Conservation (phyloP, 305 asterid genomes). For the Rubia peregrina region DNA sequence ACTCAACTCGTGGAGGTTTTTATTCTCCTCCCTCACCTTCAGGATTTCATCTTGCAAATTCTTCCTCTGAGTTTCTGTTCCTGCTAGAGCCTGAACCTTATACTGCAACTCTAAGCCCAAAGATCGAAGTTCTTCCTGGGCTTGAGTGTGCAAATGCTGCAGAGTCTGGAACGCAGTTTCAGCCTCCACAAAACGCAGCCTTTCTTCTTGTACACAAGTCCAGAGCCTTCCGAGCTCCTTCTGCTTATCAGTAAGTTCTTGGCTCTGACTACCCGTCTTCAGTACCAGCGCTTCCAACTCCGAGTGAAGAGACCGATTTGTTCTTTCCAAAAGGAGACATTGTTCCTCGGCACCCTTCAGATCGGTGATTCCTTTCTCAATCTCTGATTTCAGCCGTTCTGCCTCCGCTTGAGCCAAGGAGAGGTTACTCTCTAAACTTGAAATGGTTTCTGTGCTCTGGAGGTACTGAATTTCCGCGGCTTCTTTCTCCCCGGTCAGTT, state of each 20-base stretch:
- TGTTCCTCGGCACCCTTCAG: constrained; percentile 78
- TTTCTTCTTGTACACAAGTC: constrained; percentile 86
- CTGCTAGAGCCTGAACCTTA: constrained; percentile 51
- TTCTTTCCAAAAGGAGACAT: constrained; percentile 52
- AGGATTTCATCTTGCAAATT: constrained; percentile 61
- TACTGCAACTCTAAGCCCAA: constrained; percentile 66
- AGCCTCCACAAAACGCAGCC: constrained; percentile 86
- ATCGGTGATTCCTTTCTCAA: constrained; percentile 52
- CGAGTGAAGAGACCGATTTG: constrained; percentile 67
- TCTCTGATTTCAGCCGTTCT: constrained; percentile 55
- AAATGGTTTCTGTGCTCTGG: constrained; percentile 62
- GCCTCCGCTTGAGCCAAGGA: constrained; percentile 55
- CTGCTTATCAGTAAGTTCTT: constrained; percentile 90
- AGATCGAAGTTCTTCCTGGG: constrained; percentile 79
- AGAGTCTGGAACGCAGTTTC: constrained; percentile 93
- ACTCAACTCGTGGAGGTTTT: constrained; percentile 50
- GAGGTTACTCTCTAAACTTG: constrained; percentile 56
- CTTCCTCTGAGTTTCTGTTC: constrained; percentile 47
- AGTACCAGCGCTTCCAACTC: constrained; percentile 69
- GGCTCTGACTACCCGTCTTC: constrained; percentile 69
- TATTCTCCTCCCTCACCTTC: constrained; percentile 63
- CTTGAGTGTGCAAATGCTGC: constrained; percentile 84
- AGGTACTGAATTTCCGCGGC: constrained; percentile 49
- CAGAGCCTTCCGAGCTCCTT: constrained; percentile 75
- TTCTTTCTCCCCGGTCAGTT: constrained; percentile 64